phyloP scores from a whole-genome alignment of 202 grass and related monocot species.

The Setaria italica region DNA sequence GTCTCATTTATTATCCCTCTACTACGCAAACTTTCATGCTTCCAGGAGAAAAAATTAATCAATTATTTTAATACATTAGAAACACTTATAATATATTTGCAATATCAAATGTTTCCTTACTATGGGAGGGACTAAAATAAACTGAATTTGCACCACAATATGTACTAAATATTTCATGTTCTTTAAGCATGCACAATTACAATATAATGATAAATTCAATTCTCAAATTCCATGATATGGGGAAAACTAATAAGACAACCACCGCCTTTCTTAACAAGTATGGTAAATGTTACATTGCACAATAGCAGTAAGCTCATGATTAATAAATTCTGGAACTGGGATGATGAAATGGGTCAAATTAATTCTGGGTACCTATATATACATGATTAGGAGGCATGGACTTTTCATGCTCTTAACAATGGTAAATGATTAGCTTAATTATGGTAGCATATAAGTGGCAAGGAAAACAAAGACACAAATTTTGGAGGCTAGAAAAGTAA shows the following conservation, averaged over 20 bases:
- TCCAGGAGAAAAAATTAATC: neutral
- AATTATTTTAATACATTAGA: neutral
- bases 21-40: conserved; percentile 35
- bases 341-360: neutral
- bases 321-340: neutral
- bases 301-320: neutral
- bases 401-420: neutral
- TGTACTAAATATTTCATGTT: neutral
- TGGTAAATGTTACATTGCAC: neutral
- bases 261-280: neutral
- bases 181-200: neutral
- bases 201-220: neutral
- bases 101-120: neutral
- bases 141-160: neutral
- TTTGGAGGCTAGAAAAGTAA: neutral
- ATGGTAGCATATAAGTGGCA: neutral
- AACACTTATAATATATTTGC: neutral
- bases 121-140: neutral
- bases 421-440: neutral
- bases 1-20: neutral
- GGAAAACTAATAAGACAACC: neutral
- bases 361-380: neutral
- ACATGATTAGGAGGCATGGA: neutral
- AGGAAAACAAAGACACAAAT: neutral
- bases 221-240: neutral